Conservation (phyloP, 495 filamentous ascomycete genomes). For the Xylaria longipes region DNA sequence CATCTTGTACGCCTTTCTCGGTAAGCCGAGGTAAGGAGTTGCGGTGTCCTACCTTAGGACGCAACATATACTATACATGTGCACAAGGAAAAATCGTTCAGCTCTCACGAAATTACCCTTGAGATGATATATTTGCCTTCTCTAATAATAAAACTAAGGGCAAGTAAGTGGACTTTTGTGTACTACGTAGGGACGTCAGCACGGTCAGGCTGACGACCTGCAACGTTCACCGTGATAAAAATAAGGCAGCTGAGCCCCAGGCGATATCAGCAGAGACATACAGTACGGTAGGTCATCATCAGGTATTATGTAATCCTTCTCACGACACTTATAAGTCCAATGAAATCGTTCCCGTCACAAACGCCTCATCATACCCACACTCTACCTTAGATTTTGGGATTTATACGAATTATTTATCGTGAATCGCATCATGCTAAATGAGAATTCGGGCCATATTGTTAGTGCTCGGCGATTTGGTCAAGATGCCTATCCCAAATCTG, state of each 20-base stretch:
- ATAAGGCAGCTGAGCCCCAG: constrained; percentile 17
- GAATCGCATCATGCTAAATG: not conserved
- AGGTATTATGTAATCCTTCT: not conserved
- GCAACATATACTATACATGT: not conserved
- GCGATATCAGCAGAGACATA: not conserved
- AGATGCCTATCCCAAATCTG: not conserved
- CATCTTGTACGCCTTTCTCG: not conserved
- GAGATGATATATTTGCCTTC: not conserved
- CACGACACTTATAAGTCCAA: not conserved
- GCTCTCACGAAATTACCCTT: not conserved
- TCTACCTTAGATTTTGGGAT: not conserved
- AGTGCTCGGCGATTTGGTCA: not conserved
- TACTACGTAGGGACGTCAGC: not conserved
- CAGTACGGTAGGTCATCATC: too few species aligned
- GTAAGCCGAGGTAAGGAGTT: not conserved
- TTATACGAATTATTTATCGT: not conserved
- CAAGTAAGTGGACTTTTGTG: not conserved
- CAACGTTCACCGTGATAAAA: constrained; percentile 5
- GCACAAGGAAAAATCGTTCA: not conserved
- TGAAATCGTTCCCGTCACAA: not conserved
- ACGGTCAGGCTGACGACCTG: not conserved
- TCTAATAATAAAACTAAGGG: constrained; percentile 2
- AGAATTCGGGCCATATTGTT: not conserved
- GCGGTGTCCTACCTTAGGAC: not conserved
- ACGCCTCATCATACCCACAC: not conserved